phyloP scores from a whole-genome alignment of 2,329 filamentous ascomycete species.

The Colletotrichum sp. region DNA sequence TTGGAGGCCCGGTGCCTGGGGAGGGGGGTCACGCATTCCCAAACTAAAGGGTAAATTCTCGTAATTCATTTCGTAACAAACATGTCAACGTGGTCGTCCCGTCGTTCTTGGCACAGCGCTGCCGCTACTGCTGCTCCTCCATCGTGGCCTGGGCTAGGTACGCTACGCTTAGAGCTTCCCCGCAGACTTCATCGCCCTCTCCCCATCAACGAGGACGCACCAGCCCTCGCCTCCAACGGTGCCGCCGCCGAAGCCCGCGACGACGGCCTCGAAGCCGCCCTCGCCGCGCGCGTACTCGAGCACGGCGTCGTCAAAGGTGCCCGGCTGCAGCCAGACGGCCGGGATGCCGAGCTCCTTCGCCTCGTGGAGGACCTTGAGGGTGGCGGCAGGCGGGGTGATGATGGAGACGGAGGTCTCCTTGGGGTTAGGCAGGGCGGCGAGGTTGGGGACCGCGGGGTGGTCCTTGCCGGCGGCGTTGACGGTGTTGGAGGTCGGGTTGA shows the following conservation, averaged over 20 bases:
- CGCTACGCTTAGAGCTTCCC: constrained; percentile 50
- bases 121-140: background rate
- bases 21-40: background rate
- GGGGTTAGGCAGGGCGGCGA: constrained; percentile 70
- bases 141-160: background rate
- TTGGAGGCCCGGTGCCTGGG: background rate
- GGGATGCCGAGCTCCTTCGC: constrained; percentile 76
- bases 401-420: constrained; percentile 78
- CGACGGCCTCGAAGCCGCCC: constrained; percentile 70
- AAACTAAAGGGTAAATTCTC: background rate
- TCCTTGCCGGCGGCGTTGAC: constrained; percentile 59
- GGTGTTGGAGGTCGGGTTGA: constrained; percentile 75
- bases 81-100: background rate
- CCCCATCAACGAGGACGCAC: constrained; percentile 88
- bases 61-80: background rate
- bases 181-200: constrained; percentile 62
- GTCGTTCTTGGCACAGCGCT: background rate
- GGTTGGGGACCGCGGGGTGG: constrained; percentile 69
- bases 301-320: constrained; percentile 80
- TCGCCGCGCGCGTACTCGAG: constrained; percentile 69
- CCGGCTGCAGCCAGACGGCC: constrained; percentile 89
- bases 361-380: constrained; percentile 75
- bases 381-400: constrained; percentile 84
- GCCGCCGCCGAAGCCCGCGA: constrained; percentile 65
- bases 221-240: constrained; percentile 72